phyloP scores from a whole-genome alignment of 139 green algal species.

The Coccomyxa sp. region DNA sequence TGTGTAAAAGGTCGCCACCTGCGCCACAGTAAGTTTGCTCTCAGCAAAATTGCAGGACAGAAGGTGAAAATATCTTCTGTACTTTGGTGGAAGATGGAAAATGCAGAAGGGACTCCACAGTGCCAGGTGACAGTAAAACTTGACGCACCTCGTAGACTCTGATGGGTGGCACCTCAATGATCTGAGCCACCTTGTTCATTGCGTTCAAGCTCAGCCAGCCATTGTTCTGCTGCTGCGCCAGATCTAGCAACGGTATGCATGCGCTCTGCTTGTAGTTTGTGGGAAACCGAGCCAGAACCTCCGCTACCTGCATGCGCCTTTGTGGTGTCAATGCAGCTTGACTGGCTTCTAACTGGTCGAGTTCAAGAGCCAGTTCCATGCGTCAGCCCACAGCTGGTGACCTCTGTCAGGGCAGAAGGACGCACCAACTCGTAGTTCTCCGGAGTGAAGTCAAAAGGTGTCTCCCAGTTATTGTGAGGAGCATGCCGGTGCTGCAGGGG shows the following conservation, averaged over 20 bases:
- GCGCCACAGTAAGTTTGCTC: background rate
- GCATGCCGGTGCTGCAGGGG: constrained; percentile 58
- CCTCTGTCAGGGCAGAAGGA: background rate
- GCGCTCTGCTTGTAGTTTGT: constrained; percentile 93
- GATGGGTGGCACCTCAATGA: constrained; percentile 86
- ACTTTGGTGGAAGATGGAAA: too few species aligned
- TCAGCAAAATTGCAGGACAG: too few species aligned
- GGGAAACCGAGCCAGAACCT: constrained; percentile 86
- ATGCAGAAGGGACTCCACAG: too few species aligned
- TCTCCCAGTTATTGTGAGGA: constrained; percentile 75
- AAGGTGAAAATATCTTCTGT: too few species aligned
- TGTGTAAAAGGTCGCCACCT: constrained; percentile 97
- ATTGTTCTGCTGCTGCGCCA: constrained; percentile 96
- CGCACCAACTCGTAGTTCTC: constrained; percentile 65
- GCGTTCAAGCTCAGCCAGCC: constrained; percentile 85
- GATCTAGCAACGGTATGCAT: constrained; percentile 91
- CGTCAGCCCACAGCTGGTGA: too few species aligned
- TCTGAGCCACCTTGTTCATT: constrained; percentile 88
- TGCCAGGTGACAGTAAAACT: too few species aligned
- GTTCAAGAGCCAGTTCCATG: background rate
- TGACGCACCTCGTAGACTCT: constrained; percentile 82
- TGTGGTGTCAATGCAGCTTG: background rate
- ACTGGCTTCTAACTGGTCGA: background rate
- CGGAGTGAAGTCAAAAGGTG: constrained; percentile 80
- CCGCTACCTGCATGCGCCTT: constrained; percentile 31